Evolutionary conservation across 2,329 filamentous ascomycete species (phyloP), one percentile per base, ranked within the genome.

Genomic region (Dactylonectria macrodidyma): DNA sequence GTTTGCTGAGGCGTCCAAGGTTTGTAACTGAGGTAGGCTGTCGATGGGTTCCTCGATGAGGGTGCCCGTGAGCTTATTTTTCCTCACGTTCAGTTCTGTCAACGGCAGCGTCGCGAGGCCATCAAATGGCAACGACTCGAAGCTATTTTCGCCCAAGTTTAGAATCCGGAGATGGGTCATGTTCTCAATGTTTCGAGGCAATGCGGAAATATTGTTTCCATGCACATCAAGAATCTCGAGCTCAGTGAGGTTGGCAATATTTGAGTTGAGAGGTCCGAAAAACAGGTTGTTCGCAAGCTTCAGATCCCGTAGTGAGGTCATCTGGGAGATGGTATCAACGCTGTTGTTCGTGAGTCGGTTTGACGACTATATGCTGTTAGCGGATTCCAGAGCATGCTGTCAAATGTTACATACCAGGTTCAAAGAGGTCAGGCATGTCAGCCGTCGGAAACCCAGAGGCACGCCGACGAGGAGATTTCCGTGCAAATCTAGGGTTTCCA

Each of bases 401-500:
- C 24, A 16, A 2, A 56, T 5, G 30, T 5, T 14, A 81, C 89
- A 77, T 84, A 93, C 92, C 76, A 99, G 80, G 74, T 98, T 98
- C 56, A 99, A 84, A 3, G 89, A 92, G 1, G 93, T 95, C 62
- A 99, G 86, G 67, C 91, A 84, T 56, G 90, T 86, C 44, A 98
- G 85, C 59, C 91, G 87, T 71, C 93, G 87, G 65, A 98, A 78
- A 0, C 96, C 95, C 71, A 91, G 79, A 0, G 96, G 96, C 50
- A 98, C 80, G 33, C 88, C 84, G 58, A 87, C 86, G 19, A 99
- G 84, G 51, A 89, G 81, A 77, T 99, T 99, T 22, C 94, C 93
- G 78, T 97, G 96, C 66, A 98, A 79, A 77, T 98, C 95, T 8
- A 98, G 81, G 5, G 88, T 89, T 78, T 97, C 94, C 1, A 98